Evolutionary conservation across 2,329 filamentous ascomycete genomes (phyloP).

Genomic region (Parastagonospora avenae): DNA sequence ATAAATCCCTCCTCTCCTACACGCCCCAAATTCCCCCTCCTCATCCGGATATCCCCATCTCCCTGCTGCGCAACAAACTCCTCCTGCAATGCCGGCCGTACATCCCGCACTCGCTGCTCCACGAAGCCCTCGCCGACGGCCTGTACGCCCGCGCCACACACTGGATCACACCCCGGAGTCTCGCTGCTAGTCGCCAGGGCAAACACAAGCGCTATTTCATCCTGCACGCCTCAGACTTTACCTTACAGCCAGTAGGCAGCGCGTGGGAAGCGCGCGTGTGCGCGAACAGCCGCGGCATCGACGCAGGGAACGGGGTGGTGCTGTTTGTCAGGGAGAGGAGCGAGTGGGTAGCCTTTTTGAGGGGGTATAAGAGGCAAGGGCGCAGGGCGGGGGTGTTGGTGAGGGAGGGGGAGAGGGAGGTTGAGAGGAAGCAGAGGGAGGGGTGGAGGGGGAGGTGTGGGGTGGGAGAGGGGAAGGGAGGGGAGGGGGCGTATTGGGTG

Average conservation of each 20-base stretch:
- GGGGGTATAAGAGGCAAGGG: constrained; percentile 28
- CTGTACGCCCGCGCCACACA: constrained; percentile 28
- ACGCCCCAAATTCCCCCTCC: constrained; percentile 27
- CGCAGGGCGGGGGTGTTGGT: constrained; percentile 27
- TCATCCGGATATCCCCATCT: constrained; percentile 33
- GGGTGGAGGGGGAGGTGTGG: constrained; percentile 31
- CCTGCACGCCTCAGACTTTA: constrained; percentile 24
- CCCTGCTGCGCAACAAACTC: constrained; percentile 32
- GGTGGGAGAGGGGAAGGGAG: constrained; percentile 17
- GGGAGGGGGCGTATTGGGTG: constrained; percentile 33
- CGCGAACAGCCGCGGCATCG: constrained; percentile 24
- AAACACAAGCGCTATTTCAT: constrained; percentile 33
- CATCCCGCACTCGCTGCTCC: constrained; percentile 19
- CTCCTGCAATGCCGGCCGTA: constrained; percentile 30
- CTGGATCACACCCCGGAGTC: constrained; percentile 29
- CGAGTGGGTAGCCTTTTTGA: constrained; percentile 30
- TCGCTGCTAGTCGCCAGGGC: constrained; percentile 18
- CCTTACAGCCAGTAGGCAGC: constrained; percentile 21
- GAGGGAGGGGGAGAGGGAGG: constrained; percentile 24
- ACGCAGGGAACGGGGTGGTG: constrained; percentile 31
- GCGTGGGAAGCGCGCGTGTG: constrained; percentile 32
- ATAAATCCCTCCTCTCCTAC: constrained; percentile 25
- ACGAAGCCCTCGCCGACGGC: constrained; percentile 28
- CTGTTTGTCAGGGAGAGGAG: constrained; percentile 30
- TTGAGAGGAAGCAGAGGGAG: constrained; percentile 28